Conservation (phyloP, 1,284 basidiomycete species). For the Microbotryum intermedium region DNA sequence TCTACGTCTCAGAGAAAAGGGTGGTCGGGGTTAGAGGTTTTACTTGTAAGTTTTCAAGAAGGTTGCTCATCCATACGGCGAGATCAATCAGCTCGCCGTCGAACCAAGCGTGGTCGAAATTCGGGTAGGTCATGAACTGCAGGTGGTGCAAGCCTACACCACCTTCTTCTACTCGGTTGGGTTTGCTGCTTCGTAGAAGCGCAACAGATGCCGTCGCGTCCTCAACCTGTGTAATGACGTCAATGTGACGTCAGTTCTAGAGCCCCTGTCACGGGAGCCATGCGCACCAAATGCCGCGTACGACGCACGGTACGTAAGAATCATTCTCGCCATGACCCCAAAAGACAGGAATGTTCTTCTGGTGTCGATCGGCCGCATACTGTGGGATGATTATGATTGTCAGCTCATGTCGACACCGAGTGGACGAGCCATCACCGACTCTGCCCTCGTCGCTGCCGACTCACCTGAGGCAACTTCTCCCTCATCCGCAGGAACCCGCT, state of each 20-base stretch:
- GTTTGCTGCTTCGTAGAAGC: background rate
- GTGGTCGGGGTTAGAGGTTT: no score
- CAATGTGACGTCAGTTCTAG: background rate
- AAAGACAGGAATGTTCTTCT: slow-evolving; percentile 13
- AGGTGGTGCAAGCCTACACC: slow-evolving; percentile 9
- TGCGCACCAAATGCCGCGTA: background rate
- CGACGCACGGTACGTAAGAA: slow-evolving; percentile 9
- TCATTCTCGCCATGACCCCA: slow-evolving; percentile 23
- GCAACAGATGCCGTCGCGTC: slow-evolving; percentile 14
- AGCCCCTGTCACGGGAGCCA: background rate
- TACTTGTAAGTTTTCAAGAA: background rate
- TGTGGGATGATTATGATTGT: background rate
- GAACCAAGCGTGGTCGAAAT: slow-evolving; percentile 9
- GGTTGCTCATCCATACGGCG: background rate
- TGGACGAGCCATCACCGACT: background rate
- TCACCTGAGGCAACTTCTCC: slow-evolving; percentile 10
- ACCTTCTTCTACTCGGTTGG: background rate
- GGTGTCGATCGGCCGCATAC: slow-evolving; percentile 10
- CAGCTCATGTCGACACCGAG: background rate
- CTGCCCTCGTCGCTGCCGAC: background rate
- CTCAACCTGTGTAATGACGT: background rate
- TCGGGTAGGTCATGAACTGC: slow-evolving; percentile 8
- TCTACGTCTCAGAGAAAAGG: no score
- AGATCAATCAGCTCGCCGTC: background rate
- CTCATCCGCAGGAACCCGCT: slow-evolving; percentile 20